Base-by-base conservation (phyloP, 129 eudicot species). In the Tagetes erecta region DNA sequence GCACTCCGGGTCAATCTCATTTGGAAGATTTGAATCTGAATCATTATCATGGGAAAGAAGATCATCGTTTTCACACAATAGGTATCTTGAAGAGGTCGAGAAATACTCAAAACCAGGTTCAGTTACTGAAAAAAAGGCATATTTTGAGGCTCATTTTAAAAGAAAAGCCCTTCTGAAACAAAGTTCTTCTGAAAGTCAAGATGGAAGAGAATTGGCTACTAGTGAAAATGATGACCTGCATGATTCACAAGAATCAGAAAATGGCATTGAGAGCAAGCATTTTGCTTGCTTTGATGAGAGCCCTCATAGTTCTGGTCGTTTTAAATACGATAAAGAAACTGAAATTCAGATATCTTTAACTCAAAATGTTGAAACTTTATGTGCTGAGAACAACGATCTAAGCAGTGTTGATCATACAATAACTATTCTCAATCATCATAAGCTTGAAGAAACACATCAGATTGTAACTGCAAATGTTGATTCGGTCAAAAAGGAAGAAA, bases 61-160 rank as follows among this genome's bases (percentile, higher is more conserved):
- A 76, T 91, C 97, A 60, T 88, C 96, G 60, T 91, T 91, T 76
- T 83, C 90, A 33, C 92, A 91, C 74, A 91, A 91, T 59, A 68
- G 92, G 42, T 83, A 91, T 81, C 92, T 91, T 52, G 97, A 91
- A 80, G 97, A 91, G 80, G 90, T 86, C 3, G 92, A 91, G 80
- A 91, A 81, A 74, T 86, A 74, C 81, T 88, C 96, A 38, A 88
- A 74, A 75, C 92, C 96, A 27, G 96, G 97, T 72, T 86, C 90
- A 5, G 97, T 91, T 62, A 88, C 88, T 5, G 96, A 91, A 80
- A 91, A 84, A 74, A 86, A 86, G 75, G 96, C 95, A 38, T 88
- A 88, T 78, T 86, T 91, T 60, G 97, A 91, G 80, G 95, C 95
- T 20, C 96, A 84, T 81, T 84, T 86, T 67, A 88, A 79, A 72